phyloP scores from a whole-genome alignment of 257 asterid species.

The Ligustrum vulgare region DNA sequence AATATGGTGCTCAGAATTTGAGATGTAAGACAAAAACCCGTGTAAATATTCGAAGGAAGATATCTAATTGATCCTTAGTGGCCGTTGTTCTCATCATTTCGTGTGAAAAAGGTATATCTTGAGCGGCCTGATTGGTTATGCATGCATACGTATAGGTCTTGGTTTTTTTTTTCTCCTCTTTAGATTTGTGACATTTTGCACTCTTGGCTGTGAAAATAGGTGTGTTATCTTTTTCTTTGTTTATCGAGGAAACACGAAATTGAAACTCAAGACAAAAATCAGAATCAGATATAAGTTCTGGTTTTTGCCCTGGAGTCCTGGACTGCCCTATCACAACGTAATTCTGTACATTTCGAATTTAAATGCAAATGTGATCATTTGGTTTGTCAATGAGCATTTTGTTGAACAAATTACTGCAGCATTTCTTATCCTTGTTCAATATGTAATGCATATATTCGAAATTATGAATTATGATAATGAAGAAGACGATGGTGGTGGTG shows the following conservation, averaged over 20 bases:
- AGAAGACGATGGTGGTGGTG: neutral
- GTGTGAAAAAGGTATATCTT: too few species aligned
- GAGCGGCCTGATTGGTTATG: too few species aligned
- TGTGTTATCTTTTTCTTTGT: neutral
- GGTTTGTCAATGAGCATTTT: conserved; percentile 13
- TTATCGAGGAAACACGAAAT: conserved; percentile 11
- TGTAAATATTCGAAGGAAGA: too few species aligned
- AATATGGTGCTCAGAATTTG: too few species aligned
- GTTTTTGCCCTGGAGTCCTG: conserved; percentile 9
- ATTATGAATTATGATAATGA: neutral
- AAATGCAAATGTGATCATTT: neutral
- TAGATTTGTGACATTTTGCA: neutral
- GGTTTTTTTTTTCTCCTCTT: neutral
- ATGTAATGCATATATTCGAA: neutral
- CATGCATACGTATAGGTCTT: too few species aligned
- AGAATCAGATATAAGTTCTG: neutral
- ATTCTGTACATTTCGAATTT: conserved; percentile 4
- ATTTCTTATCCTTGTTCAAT: neutral
- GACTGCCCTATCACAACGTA: conserved; percentile 7
- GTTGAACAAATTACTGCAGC: neutral
- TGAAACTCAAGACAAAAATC: neutral
- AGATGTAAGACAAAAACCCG: too few species aligned
- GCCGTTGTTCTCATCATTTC: too few species aligned
- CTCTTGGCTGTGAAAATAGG: neutral
- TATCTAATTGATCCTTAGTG: too few species aligned